These are phyloP conservation scores for Phylloporus scabripes DNA, from an alignment of 768 basidiomycete genomes.

Conservation along the genomic window DNA sequence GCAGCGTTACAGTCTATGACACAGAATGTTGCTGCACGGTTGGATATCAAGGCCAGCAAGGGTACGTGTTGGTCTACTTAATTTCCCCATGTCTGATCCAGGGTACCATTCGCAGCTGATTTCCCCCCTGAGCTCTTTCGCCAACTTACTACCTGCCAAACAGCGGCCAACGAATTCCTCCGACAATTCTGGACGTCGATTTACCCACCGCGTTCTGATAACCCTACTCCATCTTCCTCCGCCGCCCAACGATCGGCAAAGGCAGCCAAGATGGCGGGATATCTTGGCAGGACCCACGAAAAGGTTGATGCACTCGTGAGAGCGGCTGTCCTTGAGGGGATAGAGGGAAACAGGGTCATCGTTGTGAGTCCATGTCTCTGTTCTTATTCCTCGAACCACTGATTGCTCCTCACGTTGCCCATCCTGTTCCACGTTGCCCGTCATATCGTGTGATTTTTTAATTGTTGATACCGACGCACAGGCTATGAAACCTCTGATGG, in stretches of 20 bases:
- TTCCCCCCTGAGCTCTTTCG: conserved; percentile 74
- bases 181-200: conserved; percentile 93
- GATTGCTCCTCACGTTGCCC: neutral
- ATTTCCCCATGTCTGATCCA: neutral
- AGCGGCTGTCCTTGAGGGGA: conserved; percentile 51
- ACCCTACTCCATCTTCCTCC: conserved; percentile 45
- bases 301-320: conserved; percentile 77
- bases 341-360: conserved; percentile 59
- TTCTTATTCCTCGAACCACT: neutral
- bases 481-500: conserved; percentile 73
- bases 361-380: conserved; percentile 43
- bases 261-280: conserved; percentile 83
- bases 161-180: conserved; percentile 91
- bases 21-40: conserved; percentile 64
- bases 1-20: conserved; percentile 71
- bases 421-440: neutral
- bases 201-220: conserved; percentile 66
- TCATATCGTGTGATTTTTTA: neutral
- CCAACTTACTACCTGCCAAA: conserved; percentile 86
- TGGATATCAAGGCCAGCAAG: conserved; percentile 62
- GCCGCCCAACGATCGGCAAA: conserved; percentile 70
- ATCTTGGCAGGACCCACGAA: conserved; percentile 72
- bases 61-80: conserved; percentile 38
- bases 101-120: conserved; percentile 45
- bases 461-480: conserved; percentile 23